Evolutionary conservation across 352 stramenopile species (phyloP), one percentile per base, ranked within the genome.

Genomic region (Thalassiosira hispida): DNA sequence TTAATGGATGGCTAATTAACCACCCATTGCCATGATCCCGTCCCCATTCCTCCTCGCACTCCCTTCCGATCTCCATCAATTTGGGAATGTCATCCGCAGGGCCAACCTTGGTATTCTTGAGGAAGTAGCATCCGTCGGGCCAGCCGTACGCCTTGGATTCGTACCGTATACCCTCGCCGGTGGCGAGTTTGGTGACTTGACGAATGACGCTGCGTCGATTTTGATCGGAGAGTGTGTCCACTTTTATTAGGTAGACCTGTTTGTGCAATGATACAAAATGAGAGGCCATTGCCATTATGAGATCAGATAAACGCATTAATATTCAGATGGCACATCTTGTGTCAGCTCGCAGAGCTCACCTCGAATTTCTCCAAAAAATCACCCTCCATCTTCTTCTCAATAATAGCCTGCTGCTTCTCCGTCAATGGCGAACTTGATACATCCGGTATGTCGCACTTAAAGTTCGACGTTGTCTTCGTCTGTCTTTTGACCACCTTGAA

Each of bases 1-100:
- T 88, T n/a, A 93, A 61, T 1, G 88, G 88, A 84, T 93, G 88
- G 18, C 64, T 67, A 3, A 93, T 57, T 11, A 93, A 53, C 88
- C 88, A 93, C 56, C 88, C 88, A 73, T 93, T 92, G 8, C 88
- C 88, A 59, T 85, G 82, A 80, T 93, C 88, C 35, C 73, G 47
- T 23, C 88, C 88, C 77, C 82, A 90, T 44, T 86, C 70, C 27
- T 89, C 63, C 57, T 77, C 69, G 23, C 69, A 77, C 35, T 77
- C 18, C 55, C 61, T 14, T 57, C 59, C 69, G 40, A 71, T 65
- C 8, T 88, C 55, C 67, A 92, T 83, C 18, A 92, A 52, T 44
- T 86, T 66, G 11, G 85, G 51, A 63, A 92, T 78, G 59, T 93
- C 84, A 51, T 73, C 68, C 9, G 74, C 35, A 0, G 81, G 84